phyloP scores from a whole-genome alignment of 2,329 filamentous ascomycete genomes.

The Epichloe aotearoae region DNA sequence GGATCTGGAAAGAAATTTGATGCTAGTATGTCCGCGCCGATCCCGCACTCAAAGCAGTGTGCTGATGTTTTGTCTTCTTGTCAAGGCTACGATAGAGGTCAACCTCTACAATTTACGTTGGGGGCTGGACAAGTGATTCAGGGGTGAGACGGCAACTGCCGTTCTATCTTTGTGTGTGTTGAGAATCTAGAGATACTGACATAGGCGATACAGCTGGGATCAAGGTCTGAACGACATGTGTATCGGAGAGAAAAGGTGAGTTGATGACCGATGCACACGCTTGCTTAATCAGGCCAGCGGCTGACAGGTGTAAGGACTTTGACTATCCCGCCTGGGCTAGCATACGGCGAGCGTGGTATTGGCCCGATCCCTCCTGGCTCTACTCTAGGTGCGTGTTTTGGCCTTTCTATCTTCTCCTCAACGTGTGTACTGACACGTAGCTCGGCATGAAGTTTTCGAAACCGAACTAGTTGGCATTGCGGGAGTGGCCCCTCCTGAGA shows the following conservation, averaged over 20 bases:
- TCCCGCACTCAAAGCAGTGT: neutral
- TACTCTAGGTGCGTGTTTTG: conserved; percentile 49
- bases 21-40: conserved; percentile 35
- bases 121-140: conserved; percentile 78
- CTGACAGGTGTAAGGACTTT: conserved; percentile 41
- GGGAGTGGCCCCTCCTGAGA: conserved; percentile 42
- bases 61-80: neutral
- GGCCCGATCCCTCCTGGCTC: conserved; percentile 75
- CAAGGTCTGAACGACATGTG: conserved; percentile 87
- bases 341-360: conserved; percentile 62
- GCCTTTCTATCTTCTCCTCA: conserved; percentile 1
- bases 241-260: conserved; percentile 72
- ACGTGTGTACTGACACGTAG: conserved; percentile 6
- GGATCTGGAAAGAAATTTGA: conserved; percentile 70
- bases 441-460: conserved; percentile 55
- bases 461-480: conserved; percentile 78
- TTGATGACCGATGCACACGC: neutral
- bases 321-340: conserved; percentile 77
- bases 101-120: conserved; percentile 66
- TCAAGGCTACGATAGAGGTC: conserved; percentile 56
- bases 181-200: conserved; percentile 8
- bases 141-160: conserved; percentile 41
- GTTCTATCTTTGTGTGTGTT: neutral
- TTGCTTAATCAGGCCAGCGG: neutral
- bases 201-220: conserved; percentile 54